Evolutionary conservation across 2,329 filamentous ascomycete species (phyloP), one percentile per base, ranked within the genome.

Genomic region (Cladophialophora chaetospira): DNA sequence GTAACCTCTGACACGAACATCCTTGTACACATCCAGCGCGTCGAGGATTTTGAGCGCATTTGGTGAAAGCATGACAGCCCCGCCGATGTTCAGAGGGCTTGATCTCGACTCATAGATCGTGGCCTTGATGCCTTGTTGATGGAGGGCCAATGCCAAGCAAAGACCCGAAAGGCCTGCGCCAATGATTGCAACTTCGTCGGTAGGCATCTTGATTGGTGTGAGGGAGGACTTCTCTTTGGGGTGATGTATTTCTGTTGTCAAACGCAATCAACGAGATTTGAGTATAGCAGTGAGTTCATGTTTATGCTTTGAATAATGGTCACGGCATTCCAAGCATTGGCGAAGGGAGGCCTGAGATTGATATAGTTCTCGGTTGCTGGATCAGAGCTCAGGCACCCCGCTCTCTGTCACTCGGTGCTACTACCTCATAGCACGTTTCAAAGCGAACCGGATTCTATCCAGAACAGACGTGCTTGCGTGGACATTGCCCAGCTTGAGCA

Each of bases 21-120:
- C 71, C 1, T 73, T 43, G 63, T 82, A 82, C 2, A 83, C 69
- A 0, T 73, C 77, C 0, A 85, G 68, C 0, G 65, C 67, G 59
- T 84, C 78, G 0, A 86, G 73, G 35, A 84, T 72, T 3, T 75
- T 73, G 1, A 86, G 74, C 0, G 81, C 80, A 51, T 85, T 85
- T 4, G 83, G 82, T 0, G 82, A 82, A 2, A 85, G 75, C 77
- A 84, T 82, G 26, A 86, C 72, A 0, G 79, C 81, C 2, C 82
- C 82, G 15, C 79, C 79, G 21, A 78, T 77, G 57, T 79, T 73
- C 2, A 77, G 72, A 1, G 76, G 71, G 0, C 73, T 72, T 0
- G 70, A 56, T 6, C 78, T 75, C 11, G 74, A 71, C 58, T 85
- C 82, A 59, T 82, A 85, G 48, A 85, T 69, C 2, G 71, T 77